Base-by-base conservation (phyloP, 2,329 filamentous ascomycete species). In the Arthrobotrys entomopaga region DNA sequence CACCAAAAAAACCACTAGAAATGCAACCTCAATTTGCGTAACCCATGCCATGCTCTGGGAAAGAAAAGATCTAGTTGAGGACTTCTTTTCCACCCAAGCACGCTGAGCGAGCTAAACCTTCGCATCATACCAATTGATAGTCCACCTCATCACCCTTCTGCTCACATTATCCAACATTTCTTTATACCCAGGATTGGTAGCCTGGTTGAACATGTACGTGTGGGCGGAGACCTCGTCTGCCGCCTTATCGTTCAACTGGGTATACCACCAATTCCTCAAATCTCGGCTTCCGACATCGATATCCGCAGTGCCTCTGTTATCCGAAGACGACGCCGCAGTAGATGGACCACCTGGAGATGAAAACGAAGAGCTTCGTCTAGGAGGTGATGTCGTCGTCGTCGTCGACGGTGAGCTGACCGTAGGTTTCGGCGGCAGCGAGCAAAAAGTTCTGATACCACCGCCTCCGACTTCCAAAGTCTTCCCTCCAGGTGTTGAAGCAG, bases 391-490 rank as follows among this genome's bases (percentile, higher is more conserved):
- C 13, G 13, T 40, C 7, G 34, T 40, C 13, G 34, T 7, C 34
- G 42, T n/a, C 10, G 59, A 46, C 40, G 54, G 54, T 48, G 20
- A 22, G 16, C 42, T 13, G 13, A 16, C 29, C 74, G 65, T 81
- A 76, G 83, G 82, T 65, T 84, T 86, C 77, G 85, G 85, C 1
- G 93, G 92, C 64, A 96, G 81, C 70, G 92, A 91, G 82, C 93
- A 97, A 80, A 98, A 99, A 0, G 94, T 98, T 78, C 95, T 86
- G 76, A 93, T 85, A 58, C 86, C 87, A 0, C 89, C 89, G 16
- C 91, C 81, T 40, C 91, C 85, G 26, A 85, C 85, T 24, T 85
- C 83, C 63, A 86, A 82, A 81, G 83, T 70, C 8, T 75, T 76
- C 10, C 77, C 77, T 1, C 79, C 79, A 1, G 79, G 83, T 82